Percentiles rank a stretch among this genome's conserved stretches.
phyloP scores from a whole-genome alignment of 1,284 basidiomycete species.

The Chiua sp. region DNA sequence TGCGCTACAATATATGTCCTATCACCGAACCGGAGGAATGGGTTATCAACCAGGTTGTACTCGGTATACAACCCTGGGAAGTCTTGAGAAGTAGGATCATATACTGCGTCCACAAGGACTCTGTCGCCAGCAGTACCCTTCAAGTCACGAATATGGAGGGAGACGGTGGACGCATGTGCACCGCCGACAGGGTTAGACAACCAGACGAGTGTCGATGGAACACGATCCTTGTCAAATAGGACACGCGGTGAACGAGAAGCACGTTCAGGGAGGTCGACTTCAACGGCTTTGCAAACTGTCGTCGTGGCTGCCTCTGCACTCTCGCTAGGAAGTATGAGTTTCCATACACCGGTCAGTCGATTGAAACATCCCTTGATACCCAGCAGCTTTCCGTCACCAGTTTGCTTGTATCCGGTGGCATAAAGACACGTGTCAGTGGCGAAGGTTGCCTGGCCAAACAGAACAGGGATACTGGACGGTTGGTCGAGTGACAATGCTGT shows the following conservation, averaged over 20 bases:
- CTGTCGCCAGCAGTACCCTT: slow-evolving; percentile 10
- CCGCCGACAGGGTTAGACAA: slow-evolving; percentile 61
- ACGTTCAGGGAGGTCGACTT: slow-evolving; percentile 47
- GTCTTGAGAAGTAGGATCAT: slow-evolving; percentile 41
- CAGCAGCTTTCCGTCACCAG: slow-evolving; percentile 58
- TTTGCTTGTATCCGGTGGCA: slow-evolving; percentile 66
- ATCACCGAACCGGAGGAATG: slow-evolving; percentile 45
- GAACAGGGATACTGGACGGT: slow-evolving; percentile 26
- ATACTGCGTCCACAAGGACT: slow-evolving; percentile 42
- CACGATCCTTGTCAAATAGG: slow-evolving; percentile 36
- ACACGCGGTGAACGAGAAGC: slow-evolving; percentile 65
- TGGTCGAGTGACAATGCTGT: slow-evolving; percentile 22
- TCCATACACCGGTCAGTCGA: slow-evolving; percentile 63
- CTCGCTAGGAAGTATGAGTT: slow-evolving; percentile 37
- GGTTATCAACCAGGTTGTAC: slow-evolving; percentile 48
- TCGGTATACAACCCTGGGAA: slow-evolving; percentile 73
- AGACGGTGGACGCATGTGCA: slow-evolving; percentile 62
- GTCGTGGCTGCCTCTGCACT: not conserved
- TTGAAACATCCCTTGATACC: slow-evolving; percentile 71
- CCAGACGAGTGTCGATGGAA: slow-evolving; percentile 51
- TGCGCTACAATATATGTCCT: slow-evolving; percentile 46
- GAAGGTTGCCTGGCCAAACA: slow-evolving; percentile 64
- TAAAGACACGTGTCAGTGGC: slow-evolving; percentile 49
- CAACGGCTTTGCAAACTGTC: slow-evolving; percentile 31
- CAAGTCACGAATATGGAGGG: slow-evolving; percentile 51